Conservation (phyloP, 2,329 filamentous ascomycete species). For the Trichoderma oligosporum region DNA sequence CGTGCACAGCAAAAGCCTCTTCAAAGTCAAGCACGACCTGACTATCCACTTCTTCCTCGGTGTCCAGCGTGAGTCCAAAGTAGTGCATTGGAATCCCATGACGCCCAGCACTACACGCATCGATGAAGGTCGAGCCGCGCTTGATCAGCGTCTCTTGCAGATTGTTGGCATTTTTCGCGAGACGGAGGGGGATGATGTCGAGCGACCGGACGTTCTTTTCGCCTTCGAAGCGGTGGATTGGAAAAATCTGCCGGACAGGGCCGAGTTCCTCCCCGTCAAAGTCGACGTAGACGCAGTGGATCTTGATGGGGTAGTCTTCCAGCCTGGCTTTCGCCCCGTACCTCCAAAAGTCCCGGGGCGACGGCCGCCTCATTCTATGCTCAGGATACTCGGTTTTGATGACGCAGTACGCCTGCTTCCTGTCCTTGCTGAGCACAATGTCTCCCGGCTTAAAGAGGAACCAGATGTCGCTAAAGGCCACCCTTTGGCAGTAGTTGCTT, state of each 20-base stretch:
- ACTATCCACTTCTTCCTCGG: conserved; percentile 16
- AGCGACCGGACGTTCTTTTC: conserved; percentile 26
- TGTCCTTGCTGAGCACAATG: conserved; percentile 20
- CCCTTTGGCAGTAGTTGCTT: too few species aligned
- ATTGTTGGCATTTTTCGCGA: background rate
- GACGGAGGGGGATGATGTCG: conserved; percentile 28
- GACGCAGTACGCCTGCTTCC: conserved; percentile 28
- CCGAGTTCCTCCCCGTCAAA: conserved; percentile 33
- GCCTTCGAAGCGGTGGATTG: conserved; percentile 27
- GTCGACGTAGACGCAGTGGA: conserved; percentile 28
- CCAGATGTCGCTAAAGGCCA: conserved; percentile 30
- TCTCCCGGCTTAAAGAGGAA: conserved; percentile 29
- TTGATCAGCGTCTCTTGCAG: conserved; percentile 22
- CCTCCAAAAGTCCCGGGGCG: too few species aligned
- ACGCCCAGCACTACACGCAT: conserved; percentile 23
- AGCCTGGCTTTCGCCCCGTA: background rate
- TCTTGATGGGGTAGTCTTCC: background rate
- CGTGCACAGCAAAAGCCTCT: background rate
- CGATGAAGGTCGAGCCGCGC: conserved; percentile 25
- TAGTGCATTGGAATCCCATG: too few species aligned
- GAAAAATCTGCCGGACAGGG: conserved; percentile 25
- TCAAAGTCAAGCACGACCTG: conserved; percentile 19
- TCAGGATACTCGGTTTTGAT: conserved; percentile 13
- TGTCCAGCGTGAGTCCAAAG: conserved; percentile 2
- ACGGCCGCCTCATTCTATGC: conserved; percentile 18